Conservation (phyloP, 805 yeast species). For the Sugiyamaella boreocaroliniensis region DNA sequence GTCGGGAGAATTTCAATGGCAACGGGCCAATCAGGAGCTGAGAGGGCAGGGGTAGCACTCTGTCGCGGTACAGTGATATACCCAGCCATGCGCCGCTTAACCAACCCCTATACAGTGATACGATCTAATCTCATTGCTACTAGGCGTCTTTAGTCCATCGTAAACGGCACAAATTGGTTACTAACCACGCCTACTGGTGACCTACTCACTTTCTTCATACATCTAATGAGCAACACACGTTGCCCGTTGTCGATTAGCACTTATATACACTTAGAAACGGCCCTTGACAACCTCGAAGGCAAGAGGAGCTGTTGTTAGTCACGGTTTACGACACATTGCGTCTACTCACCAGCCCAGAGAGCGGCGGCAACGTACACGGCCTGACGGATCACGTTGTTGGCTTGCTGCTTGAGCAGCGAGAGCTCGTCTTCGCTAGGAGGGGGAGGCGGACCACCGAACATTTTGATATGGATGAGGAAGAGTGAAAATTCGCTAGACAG, state of each 20-base stretch:
- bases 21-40: not conserved
- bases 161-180: too few relatives aligned
- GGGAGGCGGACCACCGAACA: slow-evolving; percentile 35
- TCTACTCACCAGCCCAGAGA: slow-evolving; percentile 33
- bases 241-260: not conserved
- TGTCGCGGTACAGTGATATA: not conserved
- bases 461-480: slow-evolving; percentile 9
- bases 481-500: not conserved
- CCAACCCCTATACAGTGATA: too few relatives aligned
- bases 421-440: slow-evolving; percentile 36
- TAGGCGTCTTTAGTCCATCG: too few relatives aligned
- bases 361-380: slow-evolving; percentile 32
- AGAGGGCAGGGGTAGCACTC: not conserved
- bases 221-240: too few relatives aligned
- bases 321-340: not conserved
- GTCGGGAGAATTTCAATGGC: not conserved
- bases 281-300: slow-evolving; percentile 35
- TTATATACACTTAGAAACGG: slow-evolving; percentile 25
- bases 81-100: not conserved
- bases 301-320: slow-evolving; percentile 28
- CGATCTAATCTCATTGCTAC: too few relatives aligned
- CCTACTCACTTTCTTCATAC: too few relatives aligned
- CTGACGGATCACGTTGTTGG: slow-evolving; percentile 26
- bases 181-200: too few relatives aligned
- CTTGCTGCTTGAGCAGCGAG: slow-evolving; percentile 26